Percentiles rank a stretch among this genome's conserved stretches.
Conservation (phyloP, 768 basidiomycete genomes). For the Boletales sp. region DNA sequence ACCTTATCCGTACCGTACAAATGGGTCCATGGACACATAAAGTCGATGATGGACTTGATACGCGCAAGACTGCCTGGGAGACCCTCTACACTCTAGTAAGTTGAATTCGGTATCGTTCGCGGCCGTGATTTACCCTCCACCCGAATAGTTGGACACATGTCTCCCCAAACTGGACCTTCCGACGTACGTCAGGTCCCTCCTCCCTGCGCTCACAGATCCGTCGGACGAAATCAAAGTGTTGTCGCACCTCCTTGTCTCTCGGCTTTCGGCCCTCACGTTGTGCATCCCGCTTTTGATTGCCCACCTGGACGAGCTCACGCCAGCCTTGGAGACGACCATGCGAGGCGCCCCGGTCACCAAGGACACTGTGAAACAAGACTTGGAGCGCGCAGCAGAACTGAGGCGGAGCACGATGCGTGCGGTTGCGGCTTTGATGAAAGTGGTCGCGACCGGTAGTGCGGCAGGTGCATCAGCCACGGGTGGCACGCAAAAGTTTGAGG, state of each 20-base stretch:
- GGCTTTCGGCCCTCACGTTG: constrained; percentile 72
- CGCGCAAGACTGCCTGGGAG: constrained; percentile 96
- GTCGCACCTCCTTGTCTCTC: constrained; percentile 92
- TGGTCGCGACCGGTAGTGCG: constrained; percentile 55
- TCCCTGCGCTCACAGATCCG: constrained; percentile 81
- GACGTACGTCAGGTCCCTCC: constrained; percentile 76
- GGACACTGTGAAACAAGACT: constrained; percentile 92
- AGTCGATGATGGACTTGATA: constrained; percentile 94
- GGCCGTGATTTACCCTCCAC: background rate
- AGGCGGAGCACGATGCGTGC: constrained; percentile 89
- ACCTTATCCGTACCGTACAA: constrained; percentile 84
- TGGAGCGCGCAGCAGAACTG: constrained; percentile 84
- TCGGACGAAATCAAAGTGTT: constrained; percentile 98
- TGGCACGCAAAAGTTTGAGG: constrained; percentile 58
- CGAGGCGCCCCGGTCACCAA: constrained; percentile 86
- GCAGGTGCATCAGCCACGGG: constrained; percentile 29
- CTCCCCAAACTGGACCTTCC: constrained; percentile 83
- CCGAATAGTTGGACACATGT: constrained; percentile 80
- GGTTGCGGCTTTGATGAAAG: constrained; percentile 80
- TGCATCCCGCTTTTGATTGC: constrained; percentile 39
- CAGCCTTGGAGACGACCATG: constrained; percentile 84
- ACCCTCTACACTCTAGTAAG: constrained; percentile 92
- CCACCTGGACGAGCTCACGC: constrained; percentile 80
- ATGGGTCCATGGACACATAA: constrained; percentile 98
- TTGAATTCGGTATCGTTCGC: background rate